Conservation (phyloP, 2,329 filamentous ascomycete genomes). For the Botrytis tulipae region DNA sequence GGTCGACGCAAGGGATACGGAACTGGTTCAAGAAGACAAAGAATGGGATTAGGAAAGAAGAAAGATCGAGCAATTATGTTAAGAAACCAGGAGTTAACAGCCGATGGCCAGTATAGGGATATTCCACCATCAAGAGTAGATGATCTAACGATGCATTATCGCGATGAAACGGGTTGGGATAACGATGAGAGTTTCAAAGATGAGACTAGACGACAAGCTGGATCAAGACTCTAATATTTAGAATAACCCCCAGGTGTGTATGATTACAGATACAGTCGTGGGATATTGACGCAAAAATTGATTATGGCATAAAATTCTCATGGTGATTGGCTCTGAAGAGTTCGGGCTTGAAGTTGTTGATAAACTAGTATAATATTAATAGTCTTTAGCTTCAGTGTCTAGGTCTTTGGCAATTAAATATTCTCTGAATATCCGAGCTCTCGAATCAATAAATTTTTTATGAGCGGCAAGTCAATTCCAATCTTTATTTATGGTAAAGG, state of each 20-base stretch:
- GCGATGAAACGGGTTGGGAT: conserved; percentile 16
- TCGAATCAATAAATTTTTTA: neutral
- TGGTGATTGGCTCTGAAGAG: neutral
- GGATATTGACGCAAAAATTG: no score
- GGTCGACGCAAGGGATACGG: conserved; percentile 35
- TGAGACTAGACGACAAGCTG: neutral
- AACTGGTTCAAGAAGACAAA: conserved; percentile 32
- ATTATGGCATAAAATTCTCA: neutral
- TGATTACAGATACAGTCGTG: neutral
- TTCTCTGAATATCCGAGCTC: neutral
- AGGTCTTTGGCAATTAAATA: neutral
- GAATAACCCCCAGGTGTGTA: no score
- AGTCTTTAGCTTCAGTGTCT: neutral
- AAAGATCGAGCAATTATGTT: conserved; percentile 30
- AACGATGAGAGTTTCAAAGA: conserved; percentile 3
- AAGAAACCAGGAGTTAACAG: conserved; percentile 29
- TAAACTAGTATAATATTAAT: neutral
- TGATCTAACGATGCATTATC: conserved; percentile 16
- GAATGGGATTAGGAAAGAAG: conserved; percentile 31
- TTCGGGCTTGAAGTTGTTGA: neutral
- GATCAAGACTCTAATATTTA: neutral
- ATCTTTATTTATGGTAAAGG: neutral
- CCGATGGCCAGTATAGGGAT: conserved; percentile 30
- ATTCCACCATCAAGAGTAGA: conserved; percentile 17
- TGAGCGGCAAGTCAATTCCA: neutral